These are phyloP conservation scores for Wickerhamomyces hampshirensis DNA, from an alignment of 805 yeast genomes.

Conservation along the genomic window DNA sequence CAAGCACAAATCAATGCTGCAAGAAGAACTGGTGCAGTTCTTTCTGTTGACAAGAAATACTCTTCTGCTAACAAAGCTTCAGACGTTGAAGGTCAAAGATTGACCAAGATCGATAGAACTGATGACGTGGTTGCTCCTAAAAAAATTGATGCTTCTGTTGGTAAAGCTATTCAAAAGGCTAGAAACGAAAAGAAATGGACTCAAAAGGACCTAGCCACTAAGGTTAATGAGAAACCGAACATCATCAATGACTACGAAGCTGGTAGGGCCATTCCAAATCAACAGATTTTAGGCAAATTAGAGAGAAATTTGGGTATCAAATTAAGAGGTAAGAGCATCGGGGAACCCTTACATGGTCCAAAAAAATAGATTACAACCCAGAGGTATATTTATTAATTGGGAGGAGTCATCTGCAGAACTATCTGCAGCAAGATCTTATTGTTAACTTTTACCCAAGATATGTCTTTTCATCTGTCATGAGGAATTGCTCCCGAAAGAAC, in stretches of 20 bases:
- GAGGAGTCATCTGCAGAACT: too few species aligned
- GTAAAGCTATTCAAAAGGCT: conserved; percentile 79
- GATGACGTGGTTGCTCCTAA: conserved; percentile 92
- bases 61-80: conserved; percentile 55
- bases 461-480: conserved; percentile 1
- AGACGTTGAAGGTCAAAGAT: conserved; percentile 89
- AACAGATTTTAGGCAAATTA: conserved; percentile 85
- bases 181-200: conserved; percentile 85
- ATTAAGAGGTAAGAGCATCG: conserved; percentile 93
- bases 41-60: conserved; percentile 92
- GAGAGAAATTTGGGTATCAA: conserved; percentile 94
- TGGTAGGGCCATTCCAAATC: conserved; percentile 94
- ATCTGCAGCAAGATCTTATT: too few species aligned
- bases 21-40: conserved; percentile 83
- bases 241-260: conserved; percentile 95
- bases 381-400: background rate
- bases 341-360: conserved; percentile 65
- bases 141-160: conserved; percentile 79
- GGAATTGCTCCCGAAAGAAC: too few species aligned
- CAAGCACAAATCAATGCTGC: conserved; percentile 84
- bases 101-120: conserved; percentile 88
- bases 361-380: conserved; percentile 30
- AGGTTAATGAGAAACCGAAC: conserved; percentile 92
- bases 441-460: background rate
- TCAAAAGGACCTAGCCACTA: conserved; percentile 95